phyloP scores from a whole-genome alignment of 2,329 filamentous ascomycete genomes.

The Aureobasidium zeae region DNA sequence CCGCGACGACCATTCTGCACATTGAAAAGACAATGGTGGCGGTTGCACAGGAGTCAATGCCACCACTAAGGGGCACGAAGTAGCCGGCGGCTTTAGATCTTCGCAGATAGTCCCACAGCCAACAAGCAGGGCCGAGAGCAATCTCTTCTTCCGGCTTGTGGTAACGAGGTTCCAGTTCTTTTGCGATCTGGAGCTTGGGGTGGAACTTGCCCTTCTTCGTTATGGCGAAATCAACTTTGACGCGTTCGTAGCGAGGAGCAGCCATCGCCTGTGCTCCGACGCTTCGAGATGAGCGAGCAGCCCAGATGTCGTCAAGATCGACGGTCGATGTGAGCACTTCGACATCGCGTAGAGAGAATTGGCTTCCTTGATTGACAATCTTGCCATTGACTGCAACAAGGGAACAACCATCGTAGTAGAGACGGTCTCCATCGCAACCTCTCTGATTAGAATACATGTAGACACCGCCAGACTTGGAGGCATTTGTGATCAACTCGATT shows the following conservation, averaged over 20 bases:
- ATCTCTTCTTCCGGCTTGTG: conserved; percentile 60
- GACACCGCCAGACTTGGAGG: conserved; percentile 54
- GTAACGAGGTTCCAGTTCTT: conserved; percentile 41
- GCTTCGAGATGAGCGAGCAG: conserved; percentile 48
- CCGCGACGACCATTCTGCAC: conserved; percentile 48
- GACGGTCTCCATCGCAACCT: conserved; percentile 49
- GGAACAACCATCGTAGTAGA: conserved; percentile 54
- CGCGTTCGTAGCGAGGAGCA: conserved; percentile 37
- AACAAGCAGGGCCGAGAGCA: conserved; percentile 54
- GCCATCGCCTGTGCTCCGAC: conserved; percentile 50
- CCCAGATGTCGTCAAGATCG: conserved; percentile 59
- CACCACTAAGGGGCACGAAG: conserved; percentile 49
- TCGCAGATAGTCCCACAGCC: conserved; percentile 56
- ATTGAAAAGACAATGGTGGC: conserved; percentile 40
- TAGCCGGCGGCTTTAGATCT: conserved; percentile 46
- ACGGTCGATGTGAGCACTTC: conserved; percentile 48
- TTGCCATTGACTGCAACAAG: conserved; percentile 56
- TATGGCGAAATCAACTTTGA: conserved; percentile 38
- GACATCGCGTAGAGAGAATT: conserved; percentile 54
- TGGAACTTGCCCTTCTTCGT: conserved; percentile 21
- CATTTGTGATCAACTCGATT: conserved; percentile 56
- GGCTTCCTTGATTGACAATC: conserved; percentile 55
- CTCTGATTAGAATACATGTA: conserved; percentile 56
- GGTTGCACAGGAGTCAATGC: conserved; percentile 52
- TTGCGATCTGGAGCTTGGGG: conserved; percentile 19